Percentiles rank a stretch among this genome's conserved stretches.
These are phyloP conservation scores for Diaporthe citriasiana DNA, from an alignment of 2,329 filamentous ascomycete species.

Conservation along the genomic window DNA sequence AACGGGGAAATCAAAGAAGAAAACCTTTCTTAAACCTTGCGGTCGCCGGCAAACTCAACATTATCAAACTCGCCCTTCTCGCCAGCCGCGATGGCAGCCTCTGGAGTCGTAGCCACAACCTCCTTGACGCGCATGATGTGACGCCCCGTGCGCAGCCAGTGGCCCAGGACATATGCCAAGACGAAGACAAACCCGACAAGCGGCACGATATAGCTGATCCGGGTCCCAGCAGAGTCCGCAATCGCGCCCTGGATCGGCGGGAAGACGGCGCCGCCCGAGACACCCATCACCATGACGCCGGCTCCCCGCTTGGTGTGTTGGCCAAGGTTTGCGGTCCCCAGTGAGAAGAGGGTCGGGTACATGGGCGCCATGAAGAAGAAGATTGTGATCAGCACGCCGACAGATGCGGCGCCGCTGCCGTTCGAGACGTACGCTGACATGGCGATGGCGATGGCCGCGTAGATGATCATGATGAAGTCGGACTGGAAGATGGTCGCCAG, in stretches of 20 bases:
- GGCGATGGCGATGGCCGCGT: slow-evolving; percentile 59
- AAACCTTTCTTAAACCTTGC: neutral
- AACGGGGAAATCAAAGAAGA: neutral
- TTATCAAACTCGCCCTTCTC: slow-evolving; percentile 25
- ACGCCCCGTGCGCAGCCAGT: slow-evolving; percentile 52
- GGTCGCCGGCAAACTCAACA: slow-evolving; percentile 23
- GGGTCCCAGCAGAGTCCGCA: slow-evolving; percentile 54
- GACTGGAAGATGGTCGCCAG: slow-evolving; percentile 66
- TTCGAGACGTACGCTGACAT: slow-evolving; percentile 52
- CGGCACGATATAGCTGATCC: slow-evolving; percentile 60
- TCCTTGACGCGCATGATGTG: slow-evolving; percentile 52
- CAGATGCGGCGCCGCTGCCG: slow-evolving; percentile 60
- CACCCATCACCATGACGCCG: slow-evolving; percentile 67
- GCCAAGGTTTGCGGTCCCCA: slow-evolving; percentile 70
- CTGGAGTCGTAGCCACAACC: slow-evolving; percentile 43
- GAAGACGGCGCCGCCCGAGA: slow-evolving; percentile 68
- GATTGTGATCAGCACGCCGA: slow-evolving; percentile 68
- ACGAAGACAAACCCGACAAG: slow-evolving; percentile 59
- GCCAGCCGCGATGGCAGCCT: slow-evolving; percentile 35
- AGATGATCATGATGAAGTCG: slow-evolving; percentile 66
- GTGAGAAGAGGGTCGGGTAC: slow-evolving; percentile 72
- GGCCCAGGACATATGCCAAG: slow-evolving; percentile 49
- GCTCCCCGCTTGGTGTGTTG: slow-evolving; percentile 68
- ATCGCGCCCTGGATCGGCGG: slow-evolving; percentile 65
- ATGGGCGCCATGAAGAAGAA: slow-evolving; percentile 71